Evolutionary conservation across 768 basidiomycete species (phyloP).

Genomic region (Hypholoma fasciculare): DNA sequence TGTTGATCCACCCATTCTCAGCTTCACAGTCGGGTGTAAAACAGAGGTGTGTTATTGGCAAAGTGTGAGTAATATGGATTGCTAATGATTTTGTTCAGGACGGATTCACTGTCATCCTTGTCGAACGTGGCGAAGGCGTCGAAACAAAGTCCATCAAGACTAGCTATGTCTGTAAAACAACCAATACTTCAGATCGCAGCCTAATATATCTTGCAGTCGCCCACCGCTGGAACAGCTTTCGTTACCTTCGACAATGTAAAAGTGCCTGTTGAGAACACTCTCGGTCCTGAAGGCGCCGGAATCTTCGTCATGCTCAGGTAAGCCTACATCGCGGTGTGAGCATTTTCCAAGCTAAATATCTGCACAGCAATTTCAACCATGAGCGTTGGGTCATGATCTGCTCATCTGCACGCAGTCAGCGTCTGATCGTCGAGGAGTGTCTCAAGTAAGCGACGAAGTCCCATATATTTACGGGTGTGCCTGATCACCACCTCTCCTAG

Average conservation of each 20-base stretch:
- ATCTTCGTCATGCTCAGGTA: conserved; percentile 51
- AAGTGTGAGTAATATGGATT: neutral
- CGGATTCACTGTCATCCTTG: conserved; percentile 83
- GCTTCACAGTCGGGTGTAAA: conserved; percentile 69
- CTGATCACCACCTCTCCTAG: conserved; percentile 29
- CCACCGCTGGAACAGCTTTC: conserved; percentile 81
- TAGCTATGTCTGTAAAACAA: conserved; percentile 34
- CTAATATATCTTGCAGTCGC: conserved; percentile 39
- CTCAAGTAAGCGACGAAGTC: conserved; percentile 40
- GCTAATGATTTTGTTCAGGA: conserved; percentile 26
- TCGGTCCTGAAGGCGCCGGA: conserved; percentile 79
- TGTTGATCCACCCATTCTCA: conserved; percentile 1
- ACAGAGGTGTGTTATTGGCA: conserved; percentile 41
- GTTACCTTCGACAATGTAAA: conserved; percentile 79
- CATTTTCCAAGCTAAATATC: conserved; percentile 1
- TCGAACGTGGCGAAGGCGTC: conserved; percentile 80
- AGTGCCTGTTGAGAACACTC: conserved; percentile 81
- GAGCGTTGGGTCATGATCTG: conserved; percentile 94
- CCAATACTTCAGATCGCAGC: neutral
- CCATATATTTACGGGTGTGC: neutral
- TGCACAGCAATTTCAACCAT: conserved; percentile 73
- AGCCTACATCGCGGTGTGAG: neutral
- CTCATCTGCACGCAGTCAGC: conserved; percentile 65
- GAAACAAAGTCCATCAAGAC: conserved; percentile 89
- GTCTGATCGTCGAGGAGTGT: conserved; percentile 52